Evolutionary conservation across 208 protist species (phyloP), one percentile per base, ranked within the genome.

Genomic region (Tritrichomonas musculus): DNA sequence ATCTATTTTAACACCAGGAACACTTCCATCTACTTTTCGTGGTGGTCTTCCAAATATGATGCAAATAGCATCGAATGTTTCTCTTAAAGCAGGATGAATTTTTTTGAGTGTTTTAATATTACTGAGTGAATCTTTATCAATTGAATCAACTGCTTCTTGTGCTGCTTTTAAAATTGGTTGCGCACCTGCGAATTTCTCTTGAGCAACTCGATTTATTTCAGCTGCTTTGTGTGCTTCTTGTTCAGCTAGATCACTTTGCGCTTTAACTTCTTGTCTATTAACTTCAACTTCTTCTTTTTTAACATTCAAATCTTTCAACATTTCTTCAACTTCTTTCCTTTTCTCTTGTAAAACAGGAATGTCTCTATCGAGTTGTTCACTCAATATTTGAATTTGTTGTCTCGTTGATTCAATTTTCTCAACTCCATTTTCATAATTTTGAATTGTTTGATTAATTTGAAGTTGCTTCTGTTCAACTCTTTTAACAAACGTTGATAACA

Each of bases 401-500:
- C 30, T 13, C 22, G 88, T 92, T 47, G 39, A n/a, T 92, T 64
- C 8, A 47, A 92, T 64, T 44, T 92, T 92, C 17, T 92, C 88
- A 47, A 92, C 50, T 49, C 55, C 88, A 50, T 17, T 36, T 27
- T 33, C 49, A 50, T 92, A 92, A 22, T 69, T 64, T 25, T 72
- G 3, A 33, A 57, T 36, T 9, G 25, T 22, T 39, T 30, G 4
- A 4, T 69, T 55, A 1, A 41, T 92, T 92, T 95, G 94, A 27
- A 97, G 96, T 96, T 98, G 98, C 94, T 97, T 96, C 9, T 94
- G 75, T 72, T 99, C 96, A 92, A 99, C 95, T 53, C 96, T 95
- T 95, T 98, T 98, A 39, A 60, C n/a, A 96, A 99, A 99, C 72
- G 99, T 97, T 55, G 97, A 96, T 94, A 99, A 99, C 13, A 99